These are phyloP conservation scores for Fistulinella cinereoalba DNA, from an alignment of 1,284 basidiomycete species.

Conservation along the genomic window DNA sequence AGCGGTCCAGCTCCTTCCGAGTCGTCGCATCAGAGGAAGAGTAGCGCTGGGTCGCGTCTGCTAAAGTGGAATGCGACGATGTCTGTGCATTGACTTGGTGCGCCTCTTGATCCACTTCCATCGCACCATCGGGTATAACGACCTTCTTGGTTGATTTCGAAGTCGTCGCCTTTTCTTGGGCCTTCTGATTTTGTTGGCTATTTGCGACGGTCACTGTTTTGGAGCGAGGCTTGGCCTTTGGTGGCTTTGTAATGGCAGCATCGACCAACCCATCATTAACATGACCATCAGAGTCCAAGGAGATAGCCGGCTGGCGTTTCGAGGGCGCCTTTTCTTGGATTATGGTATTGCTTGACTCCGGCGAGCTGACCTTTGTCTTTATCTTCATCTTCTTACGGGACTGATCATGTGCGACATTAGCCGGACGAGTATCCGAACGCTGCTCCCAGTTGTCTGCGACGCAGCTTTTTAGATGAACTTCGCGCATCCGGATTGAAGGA, in stretches of 20 bases:
- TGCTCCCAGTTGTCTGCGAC: conserved; percentile 24
- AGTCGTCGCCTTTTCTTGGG: conserved; percentile 12
- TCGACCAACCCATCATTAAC: conserved; percentile 1
- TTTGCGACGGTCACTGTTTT: conserved; percentile 11
- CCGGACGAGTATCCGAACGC: conserved; percentile 4
- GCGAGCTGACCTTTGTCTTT: conserved; percentile 17
- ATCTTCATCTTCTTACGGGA: conserved; percentile 20
- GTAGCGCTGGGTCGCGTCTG: conserved; percentile 13
- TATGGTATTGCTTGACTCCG: conserved; percentile 12
- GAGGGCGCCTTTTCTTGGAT: conserved; percentile 17
- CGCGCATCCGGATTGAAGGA: conserved; percentile 3
- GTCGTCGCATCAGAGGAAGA: conserved; percentile 11
- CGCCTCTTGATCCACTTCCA: conserved; percentile 22
- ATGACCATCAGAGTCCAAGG: conserved; percentile 1
- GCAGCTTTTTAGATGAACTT: conserved; percentile 27
- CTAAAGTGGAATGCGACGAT: not conserved
- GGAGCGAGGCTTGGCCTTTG: conserved; percentile 19
- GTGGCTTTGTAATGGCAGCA: conserved; percentile 4
- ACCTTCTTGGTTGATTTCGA: conserved; percentile 13
- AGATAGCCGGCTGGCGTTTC: conserved; percentile 13
- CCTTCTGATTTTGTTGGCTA: conserved; percentile 11
- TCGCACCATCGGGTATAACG: conserved; percentile 7
- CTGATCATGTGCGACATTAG: conserved; percentile 9
- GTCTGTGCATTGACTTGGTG: conserved; percentile 6
- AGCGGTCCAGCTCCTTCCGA: conserved; percentile 29